A percentile compares a stretch with the other conserved stretches of the same genome.
Evolutionary conservation across 345 rosid species (phyloP).

Genomic region (Clarkia xantiana): DNA sequence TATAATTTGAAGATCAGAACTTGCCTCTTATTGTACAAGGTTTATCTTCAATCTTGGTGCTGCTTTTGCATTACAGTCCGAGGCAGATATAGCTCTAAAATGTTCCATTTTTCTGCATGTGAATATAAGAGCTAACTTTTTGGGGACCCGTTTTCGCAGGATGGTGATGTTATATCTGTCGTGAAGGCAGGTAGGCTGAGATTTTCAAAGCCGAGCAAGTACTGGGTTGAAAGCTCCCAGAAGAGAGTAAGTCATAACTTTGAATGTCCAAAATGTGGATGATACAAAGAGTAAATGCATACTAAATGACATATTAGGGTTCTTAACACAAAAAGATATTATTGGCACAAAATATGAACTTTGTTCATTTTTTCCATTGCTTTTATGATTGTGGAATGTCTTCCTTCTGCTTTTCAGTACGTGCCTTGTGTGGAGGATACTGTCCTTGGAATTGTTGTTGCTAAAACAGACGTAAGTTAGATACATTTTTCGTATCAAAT

Average conservation of each 20-base stretch:
- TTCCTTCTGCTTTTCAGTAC: constrained; percentile 35
- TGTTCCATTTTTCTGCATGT: too few relatives aligned
- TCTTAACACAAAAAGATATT: too few relatives aligned
- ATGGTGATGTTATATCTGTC: constrained; percentile 53
- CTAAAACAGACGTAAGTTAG: constrained; percentile 56
- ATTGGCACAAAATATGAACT: too few relatives aligned
- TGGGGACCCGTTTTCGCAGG: constrained; percentile 19
- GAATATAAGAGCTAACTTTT: too few relatives aligned
- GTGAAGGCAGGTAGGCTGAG: constrained; percentile 62
- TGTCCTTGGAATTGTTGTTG: constrained; percentile 75
- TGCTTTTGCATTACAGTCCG: too few relatives aligned
- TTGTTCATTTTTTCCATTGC: neutral
- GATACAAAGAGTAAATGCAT: neutral
- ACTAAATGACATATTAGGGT: neutral
- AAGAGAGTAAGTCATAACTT: constrained; percentile 46
- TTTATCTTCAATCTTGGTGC: too few relatives aligned
- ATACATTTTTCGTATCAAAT: too few relatives aligned
- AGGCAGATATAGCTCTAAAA: too few relatives aligned
- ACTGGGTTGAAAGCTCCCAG: constrained; percentile 71
- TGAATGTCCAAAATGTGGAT: neutral
- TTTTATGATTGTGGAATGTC: constrained; percentile 3
- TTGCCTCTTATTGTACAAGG: too few relatives aligned
- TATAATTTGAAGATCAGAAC: too few relatives aligned
- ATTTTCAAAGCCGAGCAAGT: constrained; percentile 60
- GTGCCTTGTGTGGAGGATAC: constrained; percentile 53